These are phyloP conservation scores for Collariella sp. DNA, from an alignment of 495 filamentous ascomycete species.

Conservation along the genomic window DNA sequence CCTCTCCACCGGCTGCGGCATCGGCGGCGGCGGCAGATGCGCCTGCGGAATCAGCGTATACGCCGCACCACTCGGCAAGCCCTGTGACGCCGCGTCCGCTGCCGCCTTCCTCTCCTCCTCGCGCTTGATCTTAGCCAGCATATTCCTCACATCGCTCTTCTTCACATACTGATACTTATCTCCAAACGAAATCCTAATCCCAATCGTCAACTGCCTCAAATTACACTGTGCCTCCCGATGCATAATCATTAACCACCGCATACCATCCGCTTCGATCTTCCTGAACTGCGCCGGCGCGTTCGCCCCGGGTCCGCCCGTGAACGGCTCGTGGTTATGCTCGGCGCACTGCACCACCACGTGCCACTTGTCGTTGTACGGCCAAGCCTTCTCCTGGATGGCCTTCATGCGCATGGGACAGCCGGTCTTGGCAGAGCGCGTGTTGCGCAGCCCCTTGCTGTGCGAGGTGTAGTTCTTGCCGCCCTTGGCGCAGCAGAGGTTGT, in stretches of 20 bases:
- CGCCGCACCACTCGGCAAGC: conserved; percentile 16
- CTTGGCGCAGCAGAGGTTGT: conserved; percentile 32
- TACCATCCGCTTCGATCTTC: conserved; percentile 29
- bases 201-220: conserved; percentile 29
- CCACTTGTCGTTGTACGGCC: conserved; percentile 32
- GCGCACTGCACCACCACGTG: conserved; percentile 28
- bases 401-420: conserved; percentile 31
- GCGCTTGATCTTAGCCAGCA: conserved; percentile 29
- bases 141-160: conserved; percentile 28
- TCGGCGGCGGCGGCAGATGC: conserved; percentile 24
- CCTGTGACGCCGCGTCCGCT: conserved; percentile 13
- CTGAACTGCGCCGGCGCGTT: conserved; percentile 29
- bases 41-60: conserved; percentile 25
- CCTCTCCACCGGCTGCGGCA: conserved; percentile 16
- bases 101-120: conserved; percentile 28
- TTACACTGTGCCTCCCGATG: conserved; percentile 28
- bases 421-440: conserved; percentile 26
- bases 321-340: conserved; percentile 32
- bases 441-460: conserved; percentile 24
- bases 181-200: conserved; percentile 28
- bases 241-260: conserved; percentile 31
- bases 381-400: conserved; percentile 28
- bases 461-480: conserved; percentile 30
- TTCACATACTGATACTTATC: conserved; percentile 35
- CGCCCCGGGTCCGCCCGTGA: conserved; percentile 26